Evolutionary conservation across 306 rosid genomes (phyloP).

Genomic region (Lathyrus sativus): DNA sequence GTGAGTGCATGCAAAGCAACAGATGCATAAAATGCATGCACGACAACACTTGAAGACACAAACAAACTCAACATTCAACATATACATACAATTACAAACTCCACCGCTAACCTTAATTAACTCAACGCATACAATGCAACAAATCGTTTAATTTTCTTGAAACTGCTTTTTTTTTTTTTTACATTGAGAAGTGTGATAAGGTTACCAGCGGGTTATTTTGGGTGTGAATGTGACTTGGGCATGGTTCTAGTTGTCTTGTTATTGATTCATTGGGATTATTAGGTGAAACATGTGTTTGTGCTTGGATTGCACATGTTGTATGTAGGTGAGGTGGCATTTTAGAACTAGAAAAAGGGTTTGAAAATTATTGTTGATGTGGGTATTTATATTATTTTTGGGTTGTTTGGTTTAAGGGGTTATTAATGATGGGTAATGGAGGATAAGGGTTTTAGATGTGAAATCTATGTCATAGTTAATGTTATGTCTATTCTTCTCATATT

Average conservation of each 20-base stretch:
- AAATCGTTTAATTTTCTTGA: slow-evolving; percentile 42
- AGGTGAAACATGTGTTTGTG: slow-evolving; percentile 40
- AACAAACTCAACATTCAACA: slow-evolving; percentile 14
- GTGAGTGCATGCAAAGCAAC: slow-evolving; percentile 93
- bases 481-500: not conserved
- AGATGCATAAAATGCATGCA: slow-evolving; percentile 98
- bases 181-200: slow-evolving; percentile 26
- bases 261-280: slow-evolving; percentile 28
- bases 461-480: not conserved
- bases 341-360: not conserved
- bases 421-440: not conserved
- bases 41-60: slow-evolving; percentile 82
- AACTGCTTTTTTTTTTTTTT: slow-evolving; percentile 24
- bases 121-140: slow-evolving; percentile 27
- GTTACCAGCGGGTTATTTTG: slow-evolving; percentile 36
- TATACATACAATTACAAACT: not conserved
- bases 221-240: slow-evolving; percentile 12
- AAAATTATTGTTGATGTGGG: not conserved
- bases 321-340: slow-evolving; percentile 34
- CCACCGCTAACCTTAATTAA: slow-evolving; percentile 48
- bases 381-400: not conserved
- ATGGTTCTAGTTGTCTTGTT: slow-evolving; percentile 23
- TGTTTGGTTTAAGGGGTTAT: slow-evolving; percentile 13
- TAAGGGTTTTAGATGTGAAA: not conserved
- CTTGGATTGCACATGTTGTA: slow-evolving; percentile 43